These are phyloP conservation scores for Albifimbria verrucaria DNA, from an alignment of 2,329 filamentous ascomycete species.

Conservation along the genomic window DNA sequence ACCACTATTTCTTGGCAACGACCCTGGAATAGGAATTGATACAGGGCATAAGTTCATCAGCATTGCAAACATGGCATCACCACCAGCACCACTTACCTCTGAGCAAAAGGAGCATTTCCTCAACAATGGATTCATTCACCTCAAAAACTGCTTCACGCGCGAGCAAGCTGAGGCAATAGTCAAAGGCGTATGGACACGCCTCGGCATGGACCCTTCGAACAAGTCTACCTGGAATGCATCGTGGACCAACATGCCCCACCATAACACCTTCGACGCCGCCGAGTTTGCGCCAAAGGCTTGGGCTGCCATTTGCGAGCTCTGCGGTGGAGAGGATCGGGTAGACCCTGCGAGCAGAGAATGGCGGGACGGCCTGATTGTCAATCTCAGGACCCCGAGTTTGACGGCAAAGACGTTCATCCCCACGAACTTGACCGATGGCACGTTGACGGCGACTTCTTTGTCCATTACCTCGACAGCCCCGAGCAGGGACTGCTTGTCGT, in stretches of 20 bases:
- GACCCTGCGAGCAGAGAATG: conserved; percentile 48
- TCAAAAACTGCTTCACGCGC: conserved; percentile 30
- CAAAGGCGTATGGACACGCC: conserved; percentile 56
- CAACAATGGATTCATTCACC: conserved; percentile 32
- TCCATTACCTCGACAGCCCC: conserved; percentile 67
- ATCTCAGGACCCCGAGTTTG: conserved; percentile 57
- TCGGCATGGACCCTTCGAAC: conserved; percentile 62
- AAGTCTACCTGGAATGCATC: conserved; percentile 62
- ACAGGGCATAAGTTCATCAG: neutral
- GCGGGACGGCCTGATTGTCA: conserved; percentile 67
- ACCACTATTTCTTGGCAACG: no score
- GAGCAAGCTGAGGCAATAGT: conserved; percentile 31
- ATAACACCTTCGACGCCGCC: conserved; percentile 49
- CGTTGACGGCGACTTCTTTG: conserved; percentile 70
- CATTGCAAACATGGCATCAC: neutral
- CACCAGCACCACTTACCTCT: conserved; percentile 22
- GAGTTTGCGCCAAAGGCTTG: conserved; percentile 63
- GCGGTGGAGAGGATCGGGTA: conserved; percentile 59
- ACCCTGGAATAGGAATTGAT: no score
- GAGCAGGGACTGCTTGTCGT: conserved; percentile 69
- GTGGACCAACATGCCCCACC: conserved; percentile 62
- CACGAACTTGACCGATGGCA: conserved; percentile 59
- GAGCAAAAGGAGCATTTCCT: conserved; percentile 39
- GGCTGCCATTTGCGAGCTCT: conserved; percentile 63
- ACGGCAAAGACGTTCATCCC: conserved; percentile 47